These are phyloP conservation scores for Aspergillus campestris DNA, from an alignment of 495 filamentous ascomycete genomes.

Conservation along the genomic window DNA sequence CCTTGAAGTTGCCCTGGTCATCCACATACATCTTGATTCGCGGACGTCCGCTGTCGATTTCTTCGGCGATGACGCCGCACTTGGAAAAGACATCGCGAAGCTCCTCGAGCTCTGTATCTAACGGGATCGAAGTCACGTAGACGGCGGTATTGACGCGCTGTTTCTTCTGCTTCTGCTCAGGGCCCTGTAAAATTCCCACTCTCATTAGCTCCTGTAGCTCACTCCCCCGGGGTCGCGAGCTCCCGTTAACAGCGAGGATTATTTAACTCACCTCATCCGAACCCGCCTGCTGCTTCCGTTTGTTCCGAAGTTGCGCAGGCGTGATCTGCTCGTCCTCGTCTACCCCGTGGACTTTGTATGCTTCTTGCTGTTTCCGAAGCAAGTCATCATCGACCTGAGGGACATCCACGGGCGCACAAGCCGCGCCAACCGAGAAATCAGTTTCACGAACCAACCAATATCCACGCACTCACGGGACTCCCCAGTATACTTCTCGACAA, in stretches of 20 bases:
- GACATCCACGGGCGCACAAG: conserved; percentile 17
- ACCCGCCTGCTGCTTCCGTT: conserved; percentile 51
- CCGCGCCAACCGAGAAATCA: conserved; percentile 27
- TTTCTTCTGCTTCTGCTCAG: conserved; percentile 49
- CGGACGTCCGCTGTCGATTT: conserved; percentile 74
- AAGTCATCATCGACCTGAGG: conserved; percentile 67
- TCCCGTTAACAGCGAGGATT: too few species aligned
- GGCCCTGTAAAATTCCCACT: conserved; percentile 12
- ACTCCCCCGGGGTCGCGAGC: too few species aligned
- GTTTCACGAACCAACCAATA: conserved; percentile 23
- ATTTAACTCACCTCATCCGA: conserved; percentile 51
- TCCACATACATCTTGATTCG: conserved; percentile 92
- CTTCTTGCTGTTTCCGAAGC: conserved; percentile 67
- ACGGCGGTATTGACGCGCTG: conserved; percentile 79
- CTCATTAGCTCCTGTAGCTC: conserved; percentile 3
- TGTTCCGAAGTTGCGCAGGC: conserved; percentile 59
- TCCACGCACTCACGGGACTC: conserved; percentile 10
- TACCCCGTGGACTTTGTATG: conserved; percentile 62
- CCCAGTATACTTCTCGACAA: conserved; percentile 6
- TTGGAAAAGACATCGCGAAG: conserved; percentile 74
- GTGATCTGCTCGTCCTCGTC: conserved; percentile 50
- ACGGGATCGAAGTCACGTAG: conserved; percentile 79
- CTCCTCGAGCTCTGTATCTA: conserved; percentile 69
- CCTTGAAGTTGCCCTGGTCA: conserved; percentile 77
- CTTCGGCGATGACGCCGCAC: conserved; percentile 89